Base-by-base conservation (phyloP, 805 yeast genomes). In the Danielia oregonensis region DNA sequence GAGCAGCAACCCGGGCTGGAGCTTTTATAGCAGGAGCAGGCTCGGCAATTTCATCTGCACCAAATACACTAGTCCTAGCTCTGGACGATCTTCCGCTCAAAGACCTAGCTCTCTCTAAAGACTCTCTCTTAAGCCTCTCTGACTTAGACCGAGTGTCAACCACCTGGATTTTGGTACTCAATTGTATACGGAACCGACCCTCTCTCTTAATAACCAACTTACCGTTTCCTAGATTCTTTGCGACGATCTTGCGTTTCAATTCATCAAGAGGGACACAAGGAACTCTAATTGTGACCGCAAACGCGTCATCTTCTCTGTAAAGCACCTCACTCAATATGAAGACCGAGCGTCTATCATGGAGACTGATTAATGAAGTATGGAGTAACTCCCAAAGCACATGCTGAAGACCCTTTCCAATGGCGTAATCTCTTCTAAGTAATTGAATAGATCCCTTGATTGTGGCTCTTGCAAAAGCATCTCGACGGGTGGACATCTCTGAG, bases 321-420 rank as follows among this genome's bases (percentile, higher is more conserved):
- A 91, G 58, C 6, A 91, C 72, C 26, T 78, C 76, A 33, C 85
- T 67, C 3, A 86, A 50, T 38, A 78, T 83, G 44, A 84, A 79
- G 6, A 91, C 49, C 23, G 70, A 57, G 37, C 89, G 69, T 44
- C 79, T 76, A 22, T 79, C 79, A 26, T 73, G 61, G 2, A 86
- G 59, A 9, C 83, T 72, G 13, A 81, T 40, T 17, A 80, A 55
- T 2, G 83, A 77, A 0, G 83, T 68, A 46, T 80, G 83, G 6
- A 88, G 55, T 7, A 79, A 68, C 28, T 72, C 67, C 96, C 96
- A 88, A 2, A 93, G 48, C 6, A 73, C 71, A 2, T 53, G 48
- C 35, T 72, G 70, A 14, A 93, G 61, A 0, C 87, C 86, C 18
- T 57, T 52, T 1, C 82, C 78, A 32, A 74, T 66, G 2, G 74